phyloP scores from a whole-genome alignment of 257 asterid genomes.

The Nicotiana paniculata region DNA sequence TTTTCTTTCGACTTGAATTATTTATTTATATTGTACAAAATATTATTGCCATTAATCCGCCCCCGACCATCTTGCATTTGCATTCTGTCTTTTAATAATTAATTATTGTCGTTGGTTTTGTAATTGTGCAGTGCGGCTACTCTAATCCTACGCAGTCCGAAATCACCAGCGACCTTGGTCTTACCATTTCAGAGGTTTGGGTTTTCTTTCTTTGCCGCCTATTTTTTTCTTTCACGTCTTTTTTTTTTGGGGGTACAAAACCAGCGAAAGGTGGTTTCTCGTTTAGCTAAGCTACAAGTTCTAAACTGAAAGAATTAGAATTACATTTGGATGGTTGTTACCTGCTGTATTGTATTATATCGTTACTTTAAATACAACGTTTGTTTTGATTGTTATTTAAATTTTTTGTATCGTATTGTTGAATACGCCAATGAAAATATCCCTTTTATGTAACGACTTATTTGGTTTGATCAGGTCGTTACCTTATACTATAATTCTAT shows the following conservation, averaged over 20 bases:
- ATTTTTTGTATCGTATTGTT: no score
- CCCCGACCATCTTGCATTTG: neutral
- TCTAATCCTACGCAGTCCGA: slow-evolving; percentile 79
- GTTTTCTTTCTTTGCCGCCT: neutral
- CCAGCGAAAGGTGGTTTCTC: neutral
- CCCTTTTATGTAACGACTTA: no score
- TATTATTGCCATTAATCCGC: no score
- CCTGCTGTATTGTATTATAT: no score
- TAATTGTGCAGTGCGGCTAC: slow-evolving; percentile 53
- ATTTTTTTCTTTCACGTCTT: neutral
- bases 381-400: no score
- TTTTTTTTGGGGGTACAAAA: neutral
- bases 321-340: no score
- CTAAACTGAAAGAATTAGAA: neutral
- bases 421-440: no score
- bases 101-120: neutral
- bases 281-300: neutral
- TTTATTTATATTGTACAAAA: no score
- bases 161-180: slow-evolving; percentile 53
- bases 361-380: no score
- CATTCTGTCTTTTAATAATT: neutral
- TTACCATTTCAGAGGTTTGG: slow-evolving; percentile 66
- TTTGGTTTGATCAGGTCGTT: no score
- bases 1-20: no score
- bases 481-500: no score